A percentile compares a stretch with the other conserved stretches of the same genome.
These are phyloP conservation scores for Cyclostephanos invisitatus DNA, from an alignment of 108 stramenopile species.

Conservation along the genomic window DNA sequence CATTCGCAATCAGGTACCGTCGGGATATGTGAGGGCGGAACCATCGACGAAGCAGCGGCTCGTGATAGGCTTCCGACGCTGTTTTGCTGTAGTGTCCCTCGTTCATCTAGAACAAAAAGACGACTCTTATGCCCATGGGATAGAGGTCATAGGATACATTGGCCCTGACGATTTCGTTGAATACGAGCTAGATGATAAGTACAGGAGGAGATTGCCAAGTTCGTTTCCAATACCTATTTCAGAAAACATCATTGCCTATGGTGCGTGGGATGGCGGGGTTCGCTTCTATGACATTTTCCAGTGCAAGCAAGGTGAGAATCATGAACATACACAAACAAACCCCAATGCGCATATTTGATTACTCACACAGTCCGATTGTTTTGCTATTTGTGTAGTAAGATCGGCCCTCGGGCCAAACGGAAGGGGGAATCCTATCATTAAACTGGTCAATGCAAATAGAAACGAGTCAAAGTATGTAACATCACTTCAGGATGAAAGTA, in stretches of 20 bases:
- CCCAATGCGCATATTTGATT: background rate
- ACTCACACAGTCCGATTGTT: background rate
- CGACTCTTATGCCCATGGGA: conserved; percentile 19
- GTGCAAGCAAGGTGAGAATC: conserved; percentile 21
- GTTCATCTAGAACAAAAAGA: conserved; percentile 15
- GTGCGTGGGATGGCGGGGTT: conserved; percentile 45
- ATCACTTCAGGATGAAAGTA: background rate
- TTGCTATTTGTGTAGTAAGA: conserved; percentile 8
- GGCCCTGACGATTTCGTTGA: conserved; percentile 37
- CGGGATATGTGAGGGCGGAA: conserved; percentile 22
- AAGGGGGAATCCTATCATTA: conserved; percentile 39
- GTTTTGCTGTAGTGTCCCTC: conserved; percentile 31
- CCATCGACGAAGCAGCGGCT: conserved; percentile 22
- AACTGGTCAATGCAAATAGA: conserved; percentile 39
- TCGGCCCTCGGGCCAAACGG: conserved; percentile 42
- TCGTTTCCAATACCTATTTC: conserved; percentile 44
- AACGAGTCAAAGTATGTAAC: conserved; percentile 9
- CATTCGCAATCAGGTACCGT: conserved; percentile 7
- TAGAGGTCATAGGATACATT: conserved; percentile 35
- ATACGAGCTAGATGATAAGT: conserved; percentile 16
- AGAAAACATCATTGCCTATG: conserved; percentile 40
- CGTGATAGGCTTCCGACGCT: conserved; percentile 41
- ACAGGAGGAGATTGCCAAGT: conserved; percentile 28
- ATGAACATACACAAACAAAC: background rate
- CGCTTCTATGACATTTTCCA: conserved; percentile 35